Percentiles rank a stretch among this genome's conserved stretches.
These are phyloP conservation scores for Capronia epimyces DNA, from an alignment of 2,329 filamentous ascomycete genomes.

Conservation along the genomic window DNA sequence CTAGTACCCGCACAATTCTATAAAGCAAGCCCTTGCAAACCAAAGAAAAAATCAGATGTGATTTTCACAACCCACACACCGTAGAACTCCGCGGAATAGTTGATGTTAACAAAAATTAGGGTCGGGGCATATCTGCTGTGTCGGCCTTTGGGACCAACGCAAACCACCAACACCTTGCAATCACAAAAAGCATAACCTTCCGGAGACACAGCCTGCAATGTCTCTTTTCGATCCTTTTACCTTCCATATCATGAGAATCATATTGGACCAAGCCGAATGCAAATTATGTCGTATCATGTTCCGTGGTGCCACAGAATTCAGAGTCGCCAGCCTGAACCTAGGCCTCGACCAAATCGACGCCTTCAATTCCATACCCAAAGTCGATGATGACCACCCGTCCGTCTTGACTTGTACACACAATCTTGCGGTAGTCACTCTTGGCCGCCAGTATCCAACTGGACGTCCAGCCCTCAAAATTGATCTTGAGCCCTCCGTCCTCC, in stretches of 20 bases:
- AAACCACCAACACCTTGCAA: constrained; percentile 17
- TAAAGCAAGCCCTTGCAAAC: neutral
- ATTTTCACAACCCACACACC: neutral
- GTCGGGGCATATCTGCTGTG: neutral
- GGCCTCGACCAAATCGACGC: constrained; percentile 48
- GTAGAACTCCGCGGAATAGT: neutral
- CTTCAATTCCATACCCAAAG: constrained; percentile 63
- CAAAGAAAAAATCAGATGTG: neutral
- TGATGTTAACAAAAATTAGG: neutral
- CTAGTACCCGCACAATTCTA: neutral
- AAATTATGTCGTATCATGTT: constrained; percentile 5
- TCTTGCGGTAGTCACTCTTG: constrained; percentile 89
- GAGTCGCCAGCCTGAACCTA: neutral
- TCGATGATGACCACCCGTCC: constrained; percentile 89
- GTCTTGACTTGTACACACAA: constrained; percentile 92
- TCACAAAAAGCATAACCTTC: constrained; percentile 2
- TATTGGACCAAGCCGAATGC: constrained; percentile 9
- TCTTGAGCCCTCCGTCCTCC: constrained; percentile 67
- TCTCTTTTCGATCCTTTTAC: neutral
- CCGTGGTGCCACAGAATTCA: neutral
- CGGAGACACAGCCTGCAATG: neutral
- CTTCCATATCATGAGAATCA: constrained; percentile 15
- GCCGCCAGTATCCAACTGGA: constrained; percentile 94
- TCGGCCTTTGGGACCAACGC: neutral
- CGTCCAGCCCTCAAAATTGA: constrained; percentile 91